phyloP scores from a whole-genome alignment of 2,329 filamentous ascomycete genomes.

The Zasmidium cellare region DNA sequence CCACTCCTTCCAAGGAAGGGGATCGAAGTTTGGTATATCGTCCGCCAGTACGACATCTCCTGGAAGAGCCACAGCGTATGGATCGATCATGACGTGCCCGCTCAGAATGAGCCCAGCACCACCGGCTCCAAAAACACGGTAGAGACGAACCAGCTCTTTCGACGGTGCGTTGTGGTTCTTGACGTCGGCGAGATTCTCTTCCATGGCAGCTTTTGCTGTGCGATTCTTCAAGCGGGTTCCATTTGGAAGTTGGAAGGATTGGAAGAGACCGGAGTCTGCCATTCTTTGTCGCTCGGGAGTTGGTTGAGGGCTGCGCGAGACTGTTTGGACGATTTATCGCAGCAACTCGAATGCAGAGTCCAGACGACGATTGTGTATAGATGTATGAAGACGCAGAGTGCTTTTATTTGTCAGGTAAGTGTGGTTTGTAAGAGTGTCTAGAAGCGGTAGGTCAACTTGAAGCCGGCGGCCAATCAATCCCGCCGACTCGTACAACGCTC shows the following conservation, averaged over 20 bases:
- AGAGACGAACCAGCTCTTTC: constrained; percentile 7
- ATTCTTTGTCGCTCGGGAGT: no score
- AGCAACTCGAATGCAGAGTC: no score
- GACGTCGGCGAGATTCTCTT: constrained; percentile 16
- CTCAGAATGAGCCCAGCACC: constrained; percentile 15
- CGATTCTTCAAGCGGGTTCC: constrained; percentile 11
- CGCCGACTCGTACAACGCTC: no score
- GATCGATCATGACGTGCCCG: constrained; percentile 20
- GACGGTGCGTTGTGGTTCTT: constrained; percentile 10
- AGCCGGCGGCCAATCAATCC: no score
- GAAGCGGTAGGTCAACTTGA: no score
- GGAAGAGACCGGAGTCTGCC: not conserved
- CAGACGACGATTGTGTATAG: no score
- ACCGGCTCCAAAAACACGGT: constrained; percentile 15
- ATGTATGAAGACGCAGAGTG: no score
- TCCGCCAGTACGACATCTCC: constrained; percentile 13
- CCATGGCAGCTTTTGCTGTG: constrained; percentile 21
- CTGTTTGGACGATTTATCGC: no score
- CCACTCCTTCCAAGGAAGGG: constrained; percentile 7
- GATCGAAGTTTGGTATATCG: not conserved
- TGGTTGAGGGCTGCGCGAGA: no score
- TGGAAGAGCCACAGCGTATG: constrained; percentile 7
- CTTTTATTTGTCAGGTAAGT: no score
- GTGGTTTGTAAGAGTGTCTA: no score
- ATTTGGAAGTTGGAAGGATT: constrained; percentile 13